Conservation (phyloP, 768 basidiomycete species). For the Mycena leptocephala region DNA sequence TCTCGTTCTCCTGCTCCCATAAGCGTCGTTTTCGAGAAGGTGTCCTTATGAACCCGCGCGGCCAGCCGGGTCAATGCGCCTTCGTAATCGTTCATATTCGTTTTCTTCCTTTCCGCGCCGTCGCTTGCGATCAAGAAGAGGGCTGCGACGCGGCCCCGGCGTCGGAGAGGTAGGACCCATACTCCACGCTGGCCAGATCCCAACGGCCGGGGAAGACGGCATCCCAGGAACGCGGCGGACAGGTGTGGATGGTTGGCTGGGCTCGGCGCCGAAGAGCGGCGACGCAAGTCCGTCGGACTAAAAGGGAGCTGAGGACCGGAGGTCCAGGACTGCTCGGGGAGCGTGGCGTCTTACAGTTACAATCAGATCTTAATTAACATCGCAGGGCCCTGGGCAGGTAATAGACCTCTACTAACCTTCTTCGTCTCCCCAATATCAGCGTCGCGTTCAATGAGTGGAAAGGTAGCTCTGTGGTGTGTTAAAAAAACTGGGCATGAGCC, state of each 20-base stretch:
- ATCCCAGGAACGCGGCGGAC: neutral
- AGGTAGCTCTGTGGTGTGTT: neutral
- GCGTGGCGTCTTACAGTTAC: neutral
- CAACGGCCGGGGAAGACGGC: neutral
- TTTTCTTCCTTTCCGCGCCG: neutral
- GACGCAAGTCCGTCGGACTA: neutral
- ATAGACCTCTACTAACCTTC: neutral
- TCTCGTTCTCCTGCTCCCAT: constrained; percentile 26
- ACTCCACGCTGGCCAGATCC: neutral
- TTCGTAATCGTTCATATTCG: neutral
- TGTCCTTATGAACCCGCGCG: constrained; percentile 1
- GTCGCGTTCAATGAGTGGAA: neutral
- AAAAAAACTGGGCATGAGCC: neutral
- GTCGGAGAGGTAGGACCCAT: neutral
- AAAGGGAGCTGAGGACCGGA: neutral
- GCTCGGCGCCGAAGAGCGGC: neutral
- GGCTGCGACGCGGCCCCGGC: neutral
- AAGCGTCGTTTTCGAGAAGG: neutral
- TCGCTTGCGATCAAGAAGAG: neutral
- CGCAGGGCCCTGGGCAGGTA: too few species aligned
- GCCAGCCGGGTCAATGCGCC: constrained; percentile 20
- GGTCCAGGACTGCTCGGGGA: neutral
- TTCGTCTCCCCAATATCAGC: neutral
- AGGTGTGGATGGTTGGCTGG: constrained; percentile 10
- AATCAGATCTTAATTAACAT: too few species aligned